Evolutionary conservation across 495 filamentous ascomycete species (phyloP).

Genomic region (Physcia stellaris): DNA sequence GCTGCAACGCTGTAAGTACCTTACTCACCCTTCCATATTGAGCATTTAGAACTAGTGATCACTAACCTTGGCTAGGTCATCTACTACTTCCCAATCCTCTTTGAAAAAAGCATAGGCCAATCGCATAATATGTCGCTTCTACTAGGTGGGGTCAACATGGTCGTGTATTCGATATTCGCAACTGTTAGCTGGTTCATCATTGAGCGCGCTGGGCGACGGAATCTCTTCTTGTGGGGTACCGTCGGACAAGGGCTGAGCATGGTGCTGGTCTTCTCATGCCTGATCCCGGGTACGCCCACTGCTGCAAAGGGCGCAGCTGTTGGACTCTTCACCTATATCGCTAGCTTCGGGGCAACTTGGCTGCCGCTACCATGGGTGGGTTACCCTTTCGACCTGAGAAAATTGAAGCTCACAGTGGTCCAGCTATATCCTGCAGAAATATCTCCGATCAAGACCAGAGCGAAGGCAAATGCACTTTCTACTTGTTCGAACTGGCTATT

Average conservation of each 20-base stretch:
- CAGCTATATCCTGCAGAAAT: constrained; percentile 60
- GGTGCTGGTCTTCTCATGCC: constrained; percentile 55
- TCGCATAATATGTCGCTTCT: constrained; percentile 48
- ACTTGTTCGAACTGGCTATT: constrained; percentile 72
- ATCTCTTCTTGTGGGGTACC: constrained; percentile 56
- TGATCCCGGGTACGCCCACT: constrained; percentile 42
- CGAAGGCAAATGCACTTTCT: constrained; percentile 61
- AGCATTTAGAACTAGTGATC: constrained; percentile 8
- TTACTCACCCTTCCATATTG: not conserved
- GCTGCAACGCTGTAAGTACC: too few species aligned
- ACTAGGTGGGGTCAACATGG: constrained; percentile 67
- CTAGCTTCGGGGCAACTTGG: constrained; percentile 63
- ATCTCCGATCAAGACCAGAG: constrained; percentile 61
- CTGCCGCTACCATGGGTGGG: constrained; percentile 45
- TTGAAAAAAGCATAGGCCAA: constrained; percentile 47
- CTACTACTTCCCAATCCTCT: constrained; percentile 74
- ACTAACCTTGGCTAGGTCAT: constrained; percentile 72
- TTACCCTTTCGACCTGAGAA: constrained; percentile 22
- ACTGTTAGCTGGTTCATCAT: constrained; percentile 74
- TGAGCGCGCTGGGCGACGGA: constrained; percentile 58
- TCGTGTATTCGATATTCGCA: constrained; percentile 64
- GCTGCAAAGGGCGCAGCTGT: constrained; percentile 58
- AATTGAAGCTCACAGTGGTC: too few species aligned
- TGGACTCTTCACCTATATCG: constrained; percentile 70
- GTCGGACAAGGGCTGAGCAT: constrained; percentile 54